These are phyloP conservation scores for Volvox reticuliferus DNA, from an alignment of 139 green algal species.

Conservation along the genomic window DNA sequence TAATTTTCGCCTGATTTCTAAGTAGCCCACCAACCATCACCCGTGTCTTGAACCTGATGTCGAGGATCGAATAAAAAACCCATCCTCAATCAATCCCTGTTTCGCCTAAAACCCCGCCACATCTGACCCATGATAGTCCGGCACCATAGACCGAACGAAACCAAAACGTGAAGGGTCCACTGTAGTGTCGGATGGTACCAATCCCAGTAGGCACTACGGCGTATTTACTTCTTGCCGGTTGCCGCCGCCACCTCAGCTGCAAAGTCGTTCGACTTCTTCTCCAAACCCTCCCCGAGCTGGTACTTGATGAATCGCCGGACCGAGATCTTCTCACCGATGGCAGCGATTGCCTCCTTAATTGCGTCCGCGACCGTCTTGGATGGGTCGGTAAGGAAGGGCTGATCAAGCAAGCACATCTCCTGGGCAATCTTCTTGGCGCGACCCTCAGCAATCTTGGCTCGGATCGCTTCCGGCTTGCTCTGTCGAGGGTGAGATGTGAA, in stretches of 20 bases:
- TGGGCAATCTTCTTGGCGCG: conserved; percentile 92
- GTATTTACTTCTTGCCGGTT: conserved; percentile 69
- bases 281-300: conserved; percentile 95
- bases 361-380: conserved; percentile 92
- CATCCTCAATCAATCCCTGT: too few species aligned
- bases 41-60: too few species aligned
- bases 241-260: conserved; percentile 95
- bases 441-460: conserved; percentile 97
- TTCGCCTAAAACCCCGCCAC: too few species aligned
- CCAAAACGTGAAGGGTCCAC: too few species aligned
- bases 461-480: conserved; percentile 95
- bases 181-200: too few species aligned
- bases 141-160: too few species aligned
- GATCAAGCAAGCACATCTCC: conserved; percentile 82
- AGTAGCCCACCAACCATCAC: too few species aligned
- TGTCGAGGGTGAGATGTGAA: conserved; percentile 48
- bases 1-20: too few species aligned
- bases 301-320: conserved; percentile 90
- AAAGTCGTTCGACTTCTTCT: conserved; percentile 95
- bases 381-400: conserved; percentile 95
- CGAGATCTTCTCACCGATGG: conserved; percentile 94
- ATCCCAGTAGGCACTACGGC: background rate
- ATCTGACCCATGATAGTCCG: too few species aligned
- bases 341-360: conserved; percentile 92
- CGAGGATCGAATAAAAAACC: too few species aligned